Base-by-base conservation (phyloP, 805 yeast genomes). In the Yarrowia sp. region DNA sequence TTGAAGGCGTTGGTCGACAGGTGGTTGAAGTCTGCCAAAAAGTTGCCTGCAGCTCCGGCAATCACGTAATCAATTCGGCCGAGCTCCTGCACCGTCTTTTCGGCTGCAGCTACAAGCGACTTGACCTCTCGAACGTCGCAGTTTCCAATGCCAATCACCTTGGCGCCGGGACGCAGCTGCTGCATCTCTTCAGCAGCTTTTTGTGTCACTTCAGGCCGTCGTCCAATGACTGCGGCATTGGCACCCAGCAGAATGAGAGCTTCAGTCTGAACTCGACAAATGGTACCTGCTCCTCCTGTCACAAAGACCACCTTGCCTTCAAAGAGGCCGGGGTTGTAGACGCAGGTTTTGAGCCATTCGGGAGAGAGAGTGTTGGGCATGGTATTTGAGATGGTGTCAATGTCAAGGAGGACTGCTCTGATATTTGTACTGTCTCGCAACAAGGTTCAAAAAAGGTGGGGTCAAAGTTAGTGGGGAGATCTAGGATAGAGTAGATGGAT, bases 41-140 rank as follows among this genome's bases (percentile, higher is more conserved):
- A 92, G 78, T 93, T 93, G 10, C 98, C 98, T 2, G 98, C 98
- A 1, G 98, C 98, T 14, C 98, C 98, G 44, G 95, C 93, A 74
- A 92, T 89, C 32, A 92, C 96, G 74, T 75, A 89, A 76, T 92
- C 98, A 66, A 92, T 87, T 67, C 83, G 79, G 5, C 97, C 97
- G 69, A 90, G 82, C 70, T 81, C 79, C 8, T 76, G 72, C 22
- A 92, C 90, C 0, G 97, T 85, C 48, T 72, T 70, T 4, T 82
- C 82, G 2, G 84, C 96, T 0, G 96, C 96, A 4, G 70, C 71
- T 17, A 77, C 80, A 67, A 92, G 70, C 16, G 83, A 79, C 2
- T 82, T 72, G 41, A 87, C 81, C 33, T 85, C 83, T 67, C 98
- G 82, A 22, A 93, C 98, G 73, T 92, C 98, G 22, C 87, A 82